phyloP scores from a whole-genome alignment of 169 alveolate species.

The Blepharisma undulans region DNA sequence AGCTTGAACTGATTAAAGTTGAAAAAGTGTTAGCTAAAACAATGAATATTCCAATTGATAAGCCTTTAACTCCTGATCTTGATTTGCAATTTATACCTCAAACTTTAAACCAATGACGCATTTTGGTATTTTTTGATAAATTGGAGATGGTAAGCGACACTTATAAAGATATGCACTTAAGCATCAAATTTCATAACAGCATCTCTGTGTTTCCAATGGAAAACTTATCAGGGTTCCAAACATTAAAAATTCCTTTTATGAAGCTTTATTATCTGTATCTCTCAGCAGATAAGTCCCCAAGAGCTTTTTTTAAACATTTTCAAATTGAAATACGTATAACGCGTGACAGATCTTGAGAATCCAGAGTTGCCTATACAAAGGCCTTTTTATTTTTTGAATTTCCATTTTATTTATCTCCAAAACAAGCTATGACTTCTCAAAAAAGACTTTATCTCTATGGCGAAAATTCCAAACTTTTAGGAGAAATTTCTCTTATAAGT shows the following conservation, averaged over 20 bases:
- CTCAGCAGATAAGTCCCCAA: neutral
- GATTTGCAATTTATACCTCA: slow-evolving; percentile 31
- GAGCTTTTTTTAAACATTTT: neutral
- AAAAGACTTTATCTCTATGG: neutral
- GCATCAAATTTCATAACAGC: neutral
- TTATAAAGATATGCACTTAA: neutral
- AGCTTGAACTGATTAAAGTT: slow-evolving; percentile 25
- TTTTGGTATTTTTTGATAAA: neutral
- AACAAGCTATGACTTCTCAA: neutral
- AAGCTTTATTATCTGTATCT: neutral
- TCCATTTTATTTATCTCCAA: neutral
- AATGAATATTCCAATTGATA: neutral
- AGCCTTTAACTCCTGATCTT: neutral
- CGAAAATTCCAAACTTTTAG: neutral
- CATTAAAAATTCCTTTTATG: neutral
- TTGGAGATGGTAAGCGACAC: neutral
- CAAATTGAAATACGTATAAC: neutral
- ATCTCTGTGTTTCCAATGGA: neutral
- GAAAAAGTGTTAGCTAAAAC: slow-evolving; percentile 7
- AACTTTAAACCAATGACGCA: slow-evolving; percentile 16
- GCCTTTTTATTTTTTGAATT: neutral
- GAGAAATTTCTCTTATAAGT: neutral
- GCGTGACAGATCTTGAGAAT: neutral
- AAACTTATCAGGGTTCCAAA: neutral
- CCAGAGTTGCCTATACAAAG: neutral